Base-by-base conservation (phyloP, 371 early-diverging fungal genomes). In the Mortierella sp. region DNA sequence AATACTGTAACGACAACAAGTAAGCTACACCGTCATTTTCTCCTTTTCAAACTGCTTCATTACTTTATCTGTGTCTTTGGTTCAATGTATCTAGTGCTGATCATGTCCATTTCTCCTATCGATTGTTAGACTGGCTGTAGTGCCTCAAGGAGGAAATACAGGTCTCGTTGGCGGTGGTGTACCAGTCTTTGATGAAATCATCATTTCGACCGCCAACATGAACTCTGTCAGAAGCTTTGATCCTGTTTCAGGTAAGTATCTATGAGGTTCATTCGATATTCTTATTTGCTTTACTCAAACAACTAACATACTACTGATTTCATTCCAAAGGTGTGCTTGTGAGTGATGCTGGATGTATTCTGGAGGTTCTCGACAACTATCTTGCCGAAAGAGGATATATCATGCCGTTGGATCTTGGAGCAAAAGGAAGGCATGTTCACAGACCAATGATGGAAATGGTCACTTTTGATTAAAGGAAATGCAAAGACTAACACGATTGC, bases 61-160 rank as follows among this genome's bases (percentile, higher is more conserved):
- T n/a, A n/a, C n/a, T n/a, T n/a, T n/a, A n/a, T n/a, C n/a, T n/a
- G n/a, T n/a, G n/a, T n/a, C n/a, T n/a, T n/a, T n/a, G n/a, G n/a
- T n/a, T n/a, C n/a, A n/a, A n/a, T n/a, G n/a, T n/a, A n/a, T n/a
- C n/a, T n/a, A n/a, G n/a, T n/a, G n/a, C n/a, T n/a, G n/a, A n/a
- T n/a, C n/a, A n/a, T n/a, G n/a, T n/a, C n/a, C 47, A 22, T n/a
- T n/a, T n/a, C n/a, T n/a, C n/a, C n/a, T n/a, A n/a, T 17, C 47
- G 17, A n/a, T 2, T 47, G 6, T n/a, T 69, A 89, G 90, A 42
- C 81, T 98, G 45, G 97, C 96, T 15, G 94, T 99, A 35, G 96
- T 96, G 2, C 97, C 98, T 42, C 99, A 99, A 83, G 99, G 99
- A 67, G 99, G 98, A 53, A 98, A 98, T 84, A 98, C 98, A 2